Evolutionary conservation across 257 asterid genomes (phyloP).

Genomic region (Jasminum sambac): DNA sequence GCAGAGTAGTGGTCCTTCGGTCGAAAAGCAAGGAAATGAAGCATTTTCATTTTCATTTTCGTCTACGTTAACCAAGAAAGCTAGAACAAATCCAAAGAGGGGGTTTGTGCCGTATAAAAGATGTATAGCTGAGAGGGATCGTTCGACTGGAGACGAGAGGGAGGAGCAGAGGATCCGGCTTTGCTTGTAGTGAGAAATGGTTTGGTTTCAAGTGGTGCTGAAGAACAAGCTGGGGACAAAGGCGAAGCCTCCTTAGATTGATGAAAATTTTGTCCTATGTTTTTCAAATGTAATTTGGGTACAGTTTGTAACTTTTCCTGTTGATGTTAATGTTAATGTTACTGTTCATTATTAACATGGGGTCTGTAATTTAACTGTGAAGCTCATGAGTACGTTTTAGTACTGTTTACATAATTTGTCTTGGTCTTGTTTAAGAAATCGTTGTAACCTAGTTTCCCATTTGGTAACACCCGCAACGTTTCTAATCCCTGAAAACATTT

Average conservation of each 20-base stretch:
- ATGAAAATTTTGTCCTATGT: neutral
- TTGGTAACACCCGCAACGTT: too few species aligned
- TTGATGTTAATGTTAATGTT: neutral
- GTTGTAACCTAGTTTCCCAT: too few species aligned
- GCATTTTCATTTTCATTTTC: slow-evolving; percentile 21
- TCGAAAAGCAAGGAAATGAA: slow-evolving; percentile 18
- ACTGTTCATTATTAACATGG: slow-evolving; percentile 7
- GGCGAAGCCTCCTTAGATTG: neutral
- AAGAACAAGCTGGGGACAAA: neutral
- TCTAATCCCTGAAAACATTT: too few species aligned
- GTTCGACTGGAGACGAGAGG: slow-evolving; percentile 43
- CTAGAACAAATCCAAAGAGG: slow-evolving; percentile 37
- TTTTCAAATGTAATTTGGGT: slow-evolving; percentile 23
- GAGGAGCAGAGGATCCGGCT: slow-evolving; percentile 61
- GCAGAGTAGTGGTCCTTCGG: slow-evolving; percentile 26
- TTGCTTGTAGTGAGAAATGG: slow-evolving; percentile 39
- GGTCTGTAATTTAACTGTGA: slow-evolving; percentile 23
- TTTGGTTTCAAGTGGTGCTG: too few species aligned
- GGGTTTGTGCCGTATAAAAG: slow-evolving; percentile 90
- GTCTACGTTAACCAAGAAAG: slow-evolving; percentile 37
- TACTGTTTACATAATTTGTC: too few species aligned
- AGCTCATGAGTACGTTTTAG: neutral
- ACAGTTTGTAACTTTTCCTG: neutral
- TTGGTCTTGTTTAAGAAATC: too few species aligned
- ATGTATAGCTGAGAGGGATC: slow-evolving; percentile 51